A percentile compares a stretch with the other conserved stretches of the same genome.
phyloP scores from a whole-genome alignment of 805 yeast species.

The Saitoella complicata region DNA sequence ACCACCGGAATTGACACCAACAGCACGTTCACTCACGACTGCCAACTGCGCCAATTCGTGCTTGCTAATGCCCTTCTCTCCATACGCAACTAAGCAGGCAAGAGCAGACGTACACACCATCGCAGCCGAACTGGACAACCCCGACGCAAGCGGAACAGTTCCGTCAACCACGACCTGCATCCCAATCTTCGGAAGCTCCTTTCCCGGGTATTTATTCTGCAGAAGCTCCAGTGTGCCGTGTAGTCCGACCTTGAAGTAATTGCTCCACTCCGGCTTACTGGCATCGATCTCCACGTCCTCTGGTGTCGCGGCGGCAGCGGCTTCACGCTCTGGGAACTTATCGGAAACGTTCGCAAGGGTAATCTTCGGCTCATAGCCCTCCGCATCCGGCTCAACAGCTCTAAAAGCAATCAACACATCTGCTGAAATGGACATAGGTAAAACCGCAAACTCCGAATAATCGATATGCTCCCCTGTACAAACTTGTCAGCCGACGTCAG shows the following conservation, averaged over 20 bases:
- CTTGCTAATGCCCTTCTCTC: conserved; percentile 25
- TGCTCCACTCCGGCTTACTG: conserved; percentile 41
- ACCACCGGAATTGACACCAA: conserved; percentile 67
- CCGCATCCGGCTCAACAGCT: conserved; percentile 2
- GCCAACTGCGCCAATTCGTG: conserved; percentile 42
- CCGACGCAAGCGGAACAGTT: conserved; percentile 57
- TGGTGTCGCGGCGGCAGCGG: conserved; percentile 9
- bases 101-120: conserved; percentile 50
- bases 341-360: conserved; percentile 23
- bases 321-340: conserved; percentile 12
- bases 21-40: conserved; percentile 49
- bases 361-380: conserved; percentile 13
- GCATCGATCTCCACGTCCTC: conserved; percentile 31
- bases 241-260: conserved; percentile 50
- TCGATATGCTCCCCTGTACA: conserved; percentile 41
- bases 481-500: too few species aligned
- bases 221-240: conserved; percentile 41
- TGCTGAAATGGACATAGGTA: conserved; percentile 57
- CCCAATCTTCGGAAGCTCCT: conserved; percentile 25
- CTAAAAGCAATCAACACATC: conserved; percentile 43
- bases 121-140: conserved; percentile 57
- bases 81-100: conserved; percentile 32
- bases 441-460: conserved; percentile 46
- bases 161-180: conserved; percentile 42
- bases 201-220: conserved; percentile 18